Percentiles rank a stretch among this genome's conserved stretches.
Evolutionary conservation across 2,329 filamentous ascomycete genomes (phyloP).

Genomic region (Amylocarpus encephaloides): DNA sequence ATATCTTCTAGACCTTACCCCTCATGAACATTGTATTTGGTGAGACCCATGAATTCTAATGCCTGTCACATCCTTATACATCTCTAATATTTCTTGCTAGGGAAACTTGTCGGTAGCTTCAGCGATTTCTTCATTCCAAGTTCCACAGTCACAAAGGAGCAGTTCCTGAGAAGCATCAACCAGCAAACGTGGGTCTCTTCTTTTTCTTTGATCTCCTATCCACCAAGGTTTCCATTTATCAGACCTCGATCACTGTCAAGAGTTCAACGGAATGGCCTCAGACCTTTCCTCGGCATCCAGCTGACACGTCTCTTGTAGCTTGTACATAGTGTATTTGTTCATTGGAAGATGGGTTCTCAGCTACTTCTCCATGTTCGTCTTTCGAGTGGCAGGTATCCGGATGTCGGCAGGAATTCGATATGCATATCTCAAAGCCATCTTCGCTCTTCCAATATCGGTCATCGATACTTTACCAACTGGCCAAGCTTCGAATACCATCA

Average conservation of each 20-base stretch:
- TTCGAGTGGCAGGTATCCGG: conserved; percentile 56
- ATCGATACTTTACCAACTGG: conserved; percentile 57
- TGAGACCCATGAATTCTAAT: conserved; percentile 20
- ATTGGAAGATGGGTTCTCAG: conserved; percentile 57
- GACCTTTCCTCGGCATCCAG: neutral
- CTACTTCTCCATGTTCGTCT: conserved; percentile 56
- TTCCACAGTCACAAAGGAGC: conserved; percentile 30
- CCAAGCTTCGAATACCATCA: conserved; percentile 40
- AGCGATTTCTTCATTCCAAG: conserved; percentile 34
- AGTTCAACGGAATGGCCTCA: neutral
- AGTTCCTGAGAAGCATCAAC: conserved; percentile 40
- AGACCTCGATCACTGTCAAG: neutral
- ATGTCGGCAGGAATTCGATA: conserved; percentile 56
- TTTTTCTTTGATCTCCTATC: neutral
- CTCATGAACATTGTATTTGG: conserved; percentile 56
- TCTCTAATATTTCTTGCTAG: conserved; percentile 3
- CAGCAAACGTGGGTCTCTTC: conserved; percentile 36
- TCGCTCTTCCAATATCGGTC: conserved; percentile 60
- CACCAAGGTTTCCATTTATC: neutral
- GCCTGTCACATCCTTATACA: neutral
- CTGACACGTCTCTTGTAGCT: conserved; percentile 31
- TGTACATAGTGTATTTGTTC: conserved; percentile 68
- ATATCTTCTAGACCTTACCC: conserved; percentile 41
- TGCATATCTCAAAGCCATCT: conserved; percentile 57
- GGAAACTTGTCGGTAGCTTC: conserved; percentile 40